Percentiles rank a stretch among this genome's conserved stretches.
These are phyloP conservation scores for Fonsecaea pugnacius DNA, from an alignment of 2,329 filamentous ascomycete species.

Conservation along the genomic window DNA sequence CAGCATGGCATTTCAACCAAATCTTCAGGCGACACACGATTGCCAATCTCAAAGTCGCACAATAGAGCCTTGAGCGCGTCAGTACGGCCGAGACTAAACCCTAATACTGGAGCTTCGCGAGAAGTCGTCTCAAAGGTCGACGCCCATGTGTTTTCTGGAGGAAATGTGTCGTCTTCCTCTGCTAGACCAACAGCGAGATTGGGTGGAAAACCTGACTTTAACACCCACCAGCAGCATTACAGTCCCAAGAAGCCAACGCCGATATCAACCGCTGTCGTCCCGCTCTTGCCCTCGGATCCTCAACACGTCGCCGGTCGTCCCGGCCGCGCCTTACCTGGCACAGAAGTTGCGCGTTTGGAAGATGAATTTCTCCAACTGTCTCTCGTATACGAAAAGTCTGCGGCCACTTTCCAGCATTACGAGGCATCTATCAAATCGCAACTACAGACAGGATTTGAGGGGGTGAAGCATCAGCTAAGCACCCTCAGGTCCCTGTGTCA, in stretches of 20 bases:
- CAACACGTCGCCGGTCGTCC: slow-evolving; percentile 25
- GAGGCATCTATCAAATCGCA: slow-evolving; percentile 21
- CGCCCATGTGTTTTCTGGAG: background rate
- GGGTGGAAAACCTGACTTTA: slow-evolving; percentile 40
- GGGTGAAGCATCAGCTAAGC: slow-evolving; percentile 42
- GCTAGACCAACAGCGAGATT: background rate
- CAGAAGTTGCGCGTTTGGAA: slow-evolving; percentile 46
- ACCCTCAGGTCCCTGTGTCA: slow-evolving; percentile 42
- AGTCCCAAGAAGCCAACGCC: slow-evolving; percentile 46
- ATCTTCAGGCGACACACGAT: background rate
- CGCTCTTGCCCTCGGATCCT: background rate
- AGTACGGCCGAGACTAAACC: background rate
- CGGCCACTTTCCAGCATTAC: slow-evolving; percentile 24
- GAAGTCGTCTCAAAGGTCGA: background rate
- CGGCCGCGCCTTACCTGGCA: slow-evolving; percentile 38
- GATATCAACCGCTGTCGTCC: background rate
- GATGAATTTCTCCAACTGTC: slow-evolving; percentile 52
- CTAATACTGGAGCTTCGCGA: background rate
- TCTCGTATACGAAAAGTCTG: slow-evolving; percentile 42
- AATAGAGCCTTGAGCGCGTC: slow-evolving; percentile 15
- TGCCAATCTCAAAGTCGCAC: background rate
- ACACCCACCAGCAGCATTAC: slow-evolving; percentile 46
- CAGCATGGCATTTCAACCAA: background rate
- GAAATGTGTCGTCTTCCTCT: background rate
- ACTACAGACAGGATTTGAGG: slow-evolving; percentile 7